These are phyloP conservation scores for Ascochyta lentis DNA, from an alignment of 2,329 filamentous ascomycete genomes.

Conservation along the genomic window DNA sequence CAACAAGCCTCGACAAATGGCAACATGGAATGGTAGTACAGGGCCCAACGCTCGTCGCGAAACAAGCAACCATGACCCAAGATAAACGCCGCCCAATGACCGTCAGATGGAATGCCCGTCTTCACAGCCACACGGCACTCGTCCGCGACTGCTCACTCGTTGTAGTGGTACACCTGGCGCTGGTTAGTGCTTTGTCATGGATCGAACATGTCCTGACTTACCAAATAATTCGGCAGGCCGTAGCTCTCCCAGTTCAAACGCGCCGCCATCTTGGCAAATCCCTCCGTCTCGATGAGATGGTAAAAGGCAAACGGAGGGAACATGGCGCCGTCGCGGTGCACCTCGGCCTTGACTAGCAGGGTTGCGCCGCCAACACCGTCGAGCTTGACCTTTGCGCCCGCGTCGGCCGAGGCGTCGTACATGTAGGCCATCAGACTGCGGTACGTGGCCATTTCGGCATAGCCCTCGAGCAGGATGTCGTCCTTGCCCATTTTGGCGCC, in stretches of 20 bases:
- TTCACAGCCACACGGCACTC: background rate
- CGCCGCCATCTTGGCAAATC: slow-evolving; percentile 96
- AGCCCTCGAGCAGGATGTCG: slow-evolving; percentile 92
- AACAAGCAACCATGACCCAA: slow-evolving; percentile 8
- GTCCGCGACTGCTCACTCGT: slow-evolving; percentile 65
- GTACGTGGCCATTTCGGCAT: slow-evolving; percentile 91
- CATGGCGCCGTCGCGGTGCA: slow-evolving; percentile 97
- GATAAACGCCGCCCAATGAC: slow-evolving; percentile 45
- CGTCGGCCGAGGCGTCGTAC: slow-evolving; percentile 60
- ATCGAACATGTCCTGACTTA: slow-evolving; percentile 53
- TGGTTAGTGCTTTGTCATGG: background rate
- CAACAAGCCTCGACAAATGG: slow-evolving; percentile 18
- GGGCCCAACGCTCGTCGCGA: slow-evolving; percentile 12
- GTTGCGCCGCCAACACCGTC: slow-evolving; percentile 95
- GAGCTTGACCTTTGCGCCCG: slow-evolving; percentile 71
- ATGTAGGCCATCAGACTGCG: slow-evolving; percentile 90
- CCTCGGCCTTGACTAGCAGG: slow-evolving; percentile 92
- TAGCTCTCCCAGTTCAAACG: slow-evolving; percentile 83
- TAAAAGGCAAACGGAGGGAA: slow-evolving; percentile 97
- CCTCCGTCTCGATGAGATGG: slow-evolving; percentile 96
- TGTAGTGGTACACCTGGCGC: slow-evolving; percentile 82
- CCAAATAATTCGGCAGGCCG: slow-evolving; percentile 97
- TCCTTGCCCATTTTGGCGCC: slow-evolving; percentile 83
- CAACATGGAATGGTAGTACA: slow-evolving; percentile 20
- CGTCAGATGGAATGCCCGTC: background rate